Evolutionary conservation across 1,284 basidiomycete species (phyloP).

Genomic region (Naganishia cerealis): DNA sequence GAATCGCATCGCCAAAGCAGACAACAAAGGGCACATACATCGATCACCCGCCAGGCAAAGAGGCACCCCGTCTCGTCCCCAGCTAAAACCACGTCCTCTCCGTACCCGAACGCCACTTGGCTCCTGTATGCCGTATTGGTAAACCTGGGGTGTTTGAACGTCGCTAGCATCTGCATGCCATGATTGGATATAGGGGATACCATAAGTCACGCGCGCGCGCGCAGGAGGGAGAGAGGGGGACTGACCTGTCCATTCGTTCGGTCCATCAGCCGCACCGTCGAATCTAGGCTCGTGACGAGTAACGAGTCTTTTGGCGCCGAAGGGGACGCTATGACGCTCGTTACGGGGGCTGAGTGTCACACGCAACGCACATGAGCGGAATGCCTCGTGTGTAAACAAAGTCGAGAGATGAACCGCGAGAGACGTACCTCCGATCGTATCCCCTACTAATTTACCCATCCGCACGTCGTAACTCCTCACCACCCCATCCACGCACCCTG

Average conservation of each 20-base stretch:
- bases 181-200: too few relatives aligned
- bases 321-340: conserved; percentile 66
- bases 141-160: conserved; percentile 69
- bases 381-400: too few relatives aligned
- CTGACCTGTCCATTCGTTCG: conserved; percentile 68
- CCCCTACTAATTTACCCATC: conserved; percentile 80
- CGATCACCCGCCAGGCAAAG: conserved; percentile 89
- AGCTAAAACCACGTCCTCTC: conserved; percentile 75
- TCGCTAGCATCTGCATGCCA: conserved; percentile 64
- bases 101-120: conserved; percentile 77
- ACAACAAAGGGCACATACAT: conserved; percentile 60
- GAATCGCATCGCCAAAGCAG: not conserved
- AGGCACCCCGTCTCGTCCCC: conserved; percentile 87
- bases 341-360: conserved; percentile 77
- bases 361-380: not conserved
- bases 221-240: too few relatives aligned
- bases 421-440: conserved; percentile 79
- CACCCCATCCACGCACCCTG: conserved; percentile 86
- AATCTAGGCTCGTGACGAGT: conserved; percentile 79
- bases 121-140: conserved; percentile 71
- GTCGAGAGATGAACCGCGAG: not conserved
- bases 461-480: conserved; percentile 91
- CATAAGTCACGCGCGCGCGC: not conserved
- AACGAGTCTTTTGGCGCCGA: conserved; percentile 67
- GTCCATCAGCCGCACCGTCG: conserved; percentile 82